Conservation (phyloP, 352 stramenopile genomes). For the Pythium brachiatum region DNA sequence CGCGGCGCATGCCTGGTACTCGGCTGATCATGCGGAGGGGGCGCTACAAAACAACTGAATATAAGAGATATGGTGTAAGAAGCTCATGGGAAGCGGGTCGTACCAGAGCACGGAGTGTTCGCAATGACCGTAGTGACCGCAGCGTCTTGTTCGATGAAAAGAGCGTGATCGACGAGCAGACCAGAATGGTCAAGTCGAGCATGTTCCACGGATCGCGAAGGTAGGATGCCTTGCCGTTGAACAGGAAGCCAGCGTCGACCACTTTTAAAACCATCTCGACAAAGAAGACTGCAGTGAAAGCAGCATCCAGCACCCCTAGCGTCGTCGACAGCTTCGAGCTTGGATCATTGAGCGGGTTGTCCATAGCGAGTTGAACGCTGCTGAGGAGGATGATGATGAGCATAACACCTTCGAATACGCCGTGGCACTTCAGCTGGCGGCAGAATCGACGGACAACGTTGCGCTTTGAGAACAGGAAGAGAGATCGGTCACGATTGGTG, state of each 20-base stretch:
- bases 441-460: slow-evolving; percentile 22
- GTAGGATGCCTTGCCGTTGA: slow-evolving; percentile 57
- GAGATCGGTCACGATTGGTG: slow-evolving; percentile 24
- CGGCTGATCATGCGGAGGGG: slow-evolving; percentile 70
- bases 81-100: too few relatives aligned
- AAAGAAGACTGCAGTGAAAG: slow-evolving; percentile 58
- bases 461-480: slow-evolving; percentile 32
- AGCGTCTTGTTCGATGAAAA: slow-evolving; percentile 42
- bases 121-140: slow-evolving; percentile 55
- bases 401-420: slow-evolving; percentile 58
- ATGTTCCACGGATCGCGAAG: slow-evolving; percentile 74
- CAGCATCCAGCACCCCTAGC: slow-evolving; percentile 41
- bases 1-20: slow-evolving; percentile 59
- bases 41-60: slow-evolving; percentile 17
- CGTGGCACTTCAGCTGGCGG: slow-evolving; percentile 30
- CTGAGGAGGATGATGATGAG: slow-evolving; percentile 61
- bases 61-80: not conserved
- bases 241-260: slow-evolving; percentile 53
- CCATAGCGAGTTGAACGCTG: slow-evolving; percentile 57
- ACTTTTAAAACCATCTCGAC: slow-evolving; percentile 80
- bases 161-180: slow-evolving; percentile 42
- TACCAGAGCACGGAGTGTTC: slow-evolving; percentile 63
- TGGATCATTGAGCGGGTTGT: slow-evolving; percentile 61
- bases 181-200: slow-evolving; percentile 67
- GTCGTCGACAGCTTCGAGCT: slow-evolving; percentile 24